These are phyloP conservation scores for Cyclotella baltica DNA, from an alignment of 108 stramenopile species.

Conservation along the genomic window DNA sequence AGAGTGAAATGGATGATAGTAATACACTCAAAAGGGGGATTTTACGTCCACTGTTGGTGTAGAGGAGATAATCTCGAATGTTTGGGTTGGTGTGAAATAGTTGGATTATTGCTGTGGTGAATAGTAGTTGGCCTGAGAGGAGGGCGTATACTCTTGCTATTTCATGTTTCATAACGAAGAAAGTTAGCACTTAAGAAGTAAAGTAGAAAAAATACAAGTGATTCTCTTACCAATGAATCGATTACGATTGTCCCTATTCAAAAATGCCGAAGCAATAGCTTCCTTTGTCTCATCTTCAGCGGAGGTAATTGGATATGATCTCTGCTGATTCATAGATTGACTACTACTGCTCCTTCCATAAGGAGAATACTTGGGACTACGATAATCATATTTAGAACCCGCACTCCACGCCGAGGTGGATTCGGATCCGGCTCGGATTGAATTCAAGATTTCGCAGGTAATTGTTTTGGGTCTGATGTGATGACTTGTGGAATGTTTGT, in stretches of 20 bases:
- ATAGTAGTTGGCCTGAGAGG: slow-evolving; percentile 70
- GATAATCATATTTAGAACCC: slow-evolving; percentile 27
- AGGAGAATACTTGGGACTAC: slow-evolving; percentile 7
- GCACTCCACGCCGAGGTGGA: slow-evolving; percentile 39
- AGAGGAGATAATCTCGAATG: slow-evolving; percentile 53
- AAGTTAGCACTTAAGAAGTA: background rate
- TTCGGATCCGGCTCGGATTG: slow-evolving; percentile 27
- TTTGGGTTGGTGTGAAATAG: slow-evolving; percentile 65
- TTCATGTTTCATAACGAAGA: too few species aligned
- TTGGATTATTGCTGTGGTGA: slow-evolving; percentile 68
- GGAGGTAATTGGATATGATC: background rate
- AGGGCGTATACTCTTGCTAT: slow-evolving; percentile 86
- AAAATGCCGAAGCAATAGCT: slow-evolving; percentile 61
- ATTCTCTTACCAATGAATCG: slow-evolving; percentile 68
- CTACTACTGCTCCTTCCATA: background rate
- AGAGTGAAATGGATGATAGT: slow-evolving; percentile 63
- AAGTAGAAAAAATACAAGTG: background rate
- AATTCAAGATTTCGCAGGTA: too few species aligned
- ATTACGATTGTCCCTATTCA: slow-evolving; percentile 74
- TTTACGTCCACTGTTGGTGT: slow-evolving; percentile 37
- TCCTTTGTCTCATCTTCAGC: slow-evolving; percentile 43
- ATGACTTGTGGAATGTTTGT: background rate
- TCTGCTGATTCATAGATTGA: background rate
- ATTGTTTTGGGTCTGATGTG: background rate
- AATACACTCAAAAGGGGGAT: slow-evolving; percentile 48